Base-by-base conservation (phyloP, 202 grass and related monocot species). In the Zizania palustris region DNA sequence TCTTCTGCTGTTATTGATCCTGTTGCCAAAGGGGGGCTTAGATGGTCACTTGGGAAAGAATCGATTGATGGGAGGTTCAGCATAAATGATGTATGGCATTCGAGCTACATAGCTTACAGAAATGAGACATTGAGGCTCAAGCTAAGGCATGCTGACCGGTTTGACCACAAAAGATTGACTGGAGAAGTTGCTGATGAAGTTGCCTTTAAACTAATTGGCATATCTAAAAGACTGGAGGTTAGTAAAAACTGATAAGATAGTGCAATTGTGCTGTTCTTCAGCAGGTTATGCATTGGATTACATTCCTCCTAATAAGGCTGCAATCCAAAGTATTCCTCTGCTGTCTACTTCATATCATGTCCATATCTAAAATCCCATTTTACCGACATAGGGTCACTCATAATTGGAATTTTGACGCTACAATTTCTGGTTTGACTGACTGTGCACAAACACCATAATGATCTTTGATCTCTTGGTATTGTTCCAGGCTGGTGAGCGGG, bases 121-220 rank as follows among this genome's bases (percentile, higher is more conserved):
- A 88, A 60, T 64, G 53, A 83, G 41, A 86, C 75, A 3, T 18
- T 86, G n/a, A 90, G 66, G 65, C 80, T 90, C 72, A 84, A 77
- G 40, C 68, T 93, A 46, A 92, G 82, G 76, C 69, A 82, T 72
- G 73, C 76, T 46, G 79, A 85, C 62, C 80, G 91, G 14, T 92
- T 93, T 39, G 63, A 82, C 60, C 61, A 80, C 64, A 49, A 5
- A 40, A 79, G 65, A 74, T 92, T 61, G 2, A 83, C 39, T 59
- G 76, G 94, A 45, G 91, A 93, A 74, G 69, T 81, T 63, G 33
- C 72, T 11, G 67, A 85, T 67, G 94, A 97, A 87, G 76, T 93
- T 73, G 51, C 43, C 11, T 80, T 97, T 20, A 86, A 84, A 73
- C 22, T 93, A 65, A 34, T 3, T 11, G 76, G 79, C 12, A 54